phyloP scores from a whole-genome alignment of 2,329 filamentous ascomycete species.

The Sclerotinia minor region DNA sequence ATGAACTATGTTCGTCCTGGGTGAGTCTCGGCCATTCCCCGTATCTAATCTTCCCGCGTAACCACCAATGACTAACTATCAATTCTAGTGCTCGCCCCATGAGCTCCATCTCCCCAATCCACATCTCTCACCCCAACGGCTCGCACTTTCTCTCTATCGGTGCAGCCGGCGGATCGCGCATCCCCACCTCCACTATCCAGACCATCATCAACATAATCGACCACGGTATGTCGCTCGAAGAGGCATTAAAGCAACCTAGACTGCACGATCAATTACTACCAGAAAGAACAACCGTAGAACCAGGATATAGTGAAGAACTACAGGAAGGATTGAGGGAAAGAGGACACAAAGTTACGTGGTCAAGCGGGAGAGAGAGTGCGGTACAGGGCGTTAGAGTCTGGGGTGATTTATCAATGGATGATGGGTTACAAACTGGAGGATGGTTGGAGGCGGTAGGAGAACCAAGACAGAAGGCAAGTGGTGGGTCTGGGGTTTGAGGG shows the following conservation, averaged over 20 bases:
- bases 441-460: constrained; percentile 71
- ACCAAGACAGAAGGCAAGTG: constrained; percentile 66
- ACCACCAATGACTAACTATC: neutral
- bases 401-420: constrained; percentile 74
- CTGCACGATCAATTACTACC: constrained; percentile 83
- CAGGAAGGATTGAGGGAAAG: constrained; percentile 60
- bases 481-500: constrained; percentile 22
- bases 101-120: constrained; percentile 71
- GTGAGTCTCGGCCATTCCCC: neutral
- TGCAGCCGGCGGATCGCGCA: constrained; percentile 77
- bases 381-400: constrained; percentile 67
- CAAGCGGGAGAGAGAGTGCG: constrained; percentile 62
- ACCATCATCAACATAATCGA: constrained; percentile 73
- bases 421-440: constrained; percentile 71
- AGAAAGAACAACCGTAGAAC: constrained; percentile 67
- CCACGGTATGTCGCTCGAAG: constrained; percentile 54
- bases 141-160: constrained; percentile 69
- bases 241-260: constrained; percentile 66
- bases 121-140: constrained; percentile 63
- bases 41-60: too few species aligned
- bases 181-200: constrained; percentile 78
- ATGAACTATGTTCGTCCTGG: constrained; percentile 73
- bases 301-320: constrained; percentile 63
- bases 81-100: constrained; percentile 73
- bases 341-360: constrained; percentile 73